Evolutionary conservation across 176 grass and related monocot genomes (phyloP).

Genomic region (Calamus simplicifolius): DNA sequence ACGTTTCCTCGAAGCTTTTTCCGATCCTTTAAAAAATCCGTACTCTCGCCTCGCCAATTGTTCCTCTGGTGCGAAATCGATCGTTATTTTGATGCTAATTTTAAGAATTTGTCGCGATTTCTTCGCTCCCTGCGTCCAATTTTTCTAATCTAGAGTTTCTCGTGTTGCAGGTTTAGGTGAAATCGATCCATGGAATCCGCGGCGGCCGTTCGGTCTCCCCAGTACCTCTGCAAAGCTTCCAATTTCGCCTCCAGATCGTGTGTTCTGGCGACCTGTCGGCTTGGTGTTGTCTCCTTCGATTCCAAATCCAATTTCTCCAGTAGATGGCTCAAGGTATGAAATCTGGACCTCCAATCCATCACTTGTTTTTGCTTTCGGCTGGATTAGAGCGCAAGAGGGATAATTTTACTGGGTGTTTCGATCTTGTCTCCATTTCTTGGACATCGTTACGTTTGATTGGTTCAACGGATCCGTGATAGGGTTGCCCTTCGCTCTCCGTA

Average conservation of each 20-base stretch:
- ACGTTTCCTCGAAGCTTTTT: too few relatives aligned
- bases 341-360: background rate
- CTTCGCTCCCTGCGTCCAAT: background rate
- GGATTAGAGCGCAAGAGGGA: too few relatives aligned
- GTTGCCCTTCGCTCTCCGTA: conserved; percentile 21
- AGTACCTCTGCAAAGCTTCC: conserved; percentile 30
- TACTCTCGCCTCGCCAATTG: too few relatives aligned
- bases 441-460: background rate
- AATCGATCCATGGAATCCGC: conserved; percentile 38
- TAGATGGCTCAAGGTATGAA: conserved; percentile 53
- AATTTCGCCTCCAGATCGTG: conserved; percentile 12
- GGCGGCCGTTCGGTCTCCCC: conserved; percentile 48
- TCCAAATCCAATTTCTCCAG: conserved; percentile 18
- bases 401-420: background rate
- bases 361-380: too few relatives aligned
- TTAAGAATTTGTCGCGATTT: too few relatives aligned
- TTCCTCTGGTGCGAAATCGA: too few relatives aligned
- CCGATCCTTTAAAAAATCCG: too few relatives aligned
- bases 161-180: conserved; percentile 4
- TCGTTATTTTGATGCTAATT: too few relatives aligned
- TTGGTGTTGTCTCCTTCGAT: conserved; percentile 29
- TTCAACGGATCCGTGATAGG: conserved; percentile 29
- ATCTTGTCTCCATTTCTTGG: background rate
- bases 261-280: conserved; percentile 5
- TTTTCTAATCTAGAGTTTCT: conserved; percentile 1